Percentiles rank a stretch among this genome's conserved stretches.
These are phyloP conservation scores for Blepharisma undulans DNA, from an alignment of 169 alveolate species.

Conservation along the genomic window DNA sequence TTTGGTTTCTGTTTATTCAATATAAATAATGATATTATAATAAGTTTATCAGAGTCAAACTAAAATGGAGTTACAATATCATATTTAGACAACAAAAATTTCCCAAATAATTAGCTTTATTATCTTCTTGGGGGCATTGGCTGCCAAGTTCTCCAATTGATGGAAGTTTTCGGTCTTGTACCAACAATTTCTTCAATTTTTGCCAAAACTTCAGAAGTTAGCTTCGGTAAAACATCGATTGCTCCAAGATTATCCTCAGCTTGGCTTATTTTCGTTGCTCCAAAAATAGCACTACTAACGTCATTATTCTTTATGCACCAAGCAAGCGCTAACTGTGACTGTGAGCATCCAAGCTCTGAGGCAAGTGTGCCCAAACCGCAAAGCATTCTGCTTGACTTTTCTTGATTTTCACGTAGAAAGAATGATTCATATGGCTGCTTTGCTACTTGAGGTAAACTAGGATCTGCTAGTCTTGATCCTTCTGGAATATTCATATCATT, in stretches of 20 bases:
- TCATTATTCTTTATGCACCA: constrained; percentile 80
- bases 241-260: constrained; percentile 47
- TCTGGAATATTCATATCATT: constrained; percentile 70
- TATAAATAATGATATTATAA: neutral
- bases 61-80: neutral
- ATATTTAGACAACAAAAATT: too few species aligned
- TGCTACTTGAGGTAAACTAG: neutral
- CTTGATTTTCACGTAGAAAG: constrained; percentile 18
- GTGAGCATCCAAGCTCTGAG: constrained; percentile 61
- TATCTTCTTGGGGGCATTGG: constrained; percentile 20
- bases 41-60: too few species aligned
- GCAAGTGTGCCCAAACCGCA: constrained; percentile 54
- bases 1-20: too few species aligned
- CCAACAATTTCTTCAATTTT: constrained; percentile 50
- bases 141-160: constrained; percentile 45
- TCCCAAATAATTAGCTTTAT: neutral
- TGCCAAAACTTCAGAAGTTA: constrained; percentile 58
- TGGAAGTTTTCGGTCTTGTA: constrained; percentile 58
- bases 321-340: constrained; percentile 81
- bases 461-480: constrained; percentile 65
- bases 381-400: neutral
- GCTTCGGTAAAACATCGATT: constrained; percentile 5
- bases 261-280: constrained; percentile 62
- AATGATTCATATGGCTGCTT: neutral
- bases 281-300: constrained; percentile 72